Conservation (phyloP, 768 basidiomycete species). For the Termitomyces sp. region DNA sequence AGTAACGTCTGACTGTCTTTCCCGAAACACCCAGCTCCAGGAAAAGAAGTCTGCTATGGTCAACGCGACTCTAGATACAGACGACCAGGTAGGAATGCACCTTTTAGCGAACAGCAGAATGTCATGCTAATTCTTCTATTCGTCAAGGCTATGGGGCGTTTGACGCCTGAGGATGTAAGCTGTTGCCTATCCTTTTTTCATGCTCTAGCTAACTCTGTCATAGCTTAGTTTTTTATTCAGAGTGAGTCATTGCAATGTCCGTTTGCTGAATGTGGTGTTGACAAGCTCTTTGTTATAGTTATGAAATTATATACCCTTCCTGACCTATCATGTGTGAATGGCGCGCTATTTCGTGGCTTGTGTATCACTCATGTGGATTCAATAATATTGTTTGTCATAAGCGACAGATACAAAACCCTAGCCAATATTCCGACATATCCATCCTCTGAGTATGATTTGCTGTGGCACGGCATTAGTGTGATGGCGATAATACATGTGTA, state of each 20-base stretch:
- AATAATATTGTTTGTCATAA: neutral
- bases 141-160: conserved; percentile 78
- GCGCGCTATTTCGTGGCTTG: neutral
- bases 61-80: conserved; percentile 77
- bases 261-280: neutral
- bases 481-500: too few relatives aligned
- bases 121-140: conserved; percentile 9
- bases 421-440: too few relatives aligned
- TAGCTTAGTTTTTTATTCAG: conserved; percentile 58
- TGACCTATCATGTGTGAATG: neutral
- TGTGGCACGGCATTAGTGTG: too few relatives aligned
- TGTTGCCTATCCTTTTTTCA: neutral
- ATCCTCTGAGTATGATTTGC: too few relatives aligned
- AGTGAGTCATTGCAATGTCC: conserved; percentile 23
- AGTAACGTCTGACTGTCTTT: neutral
- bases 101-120: neutral
- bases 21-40: conserved; percentile 51
- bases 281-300: neutral
- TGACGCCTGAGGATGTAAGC: conserved; percentile 81
- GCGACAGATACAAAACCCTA: too few relatives aligned
- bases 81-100: conserved; percentile 57
- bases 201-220: conserved; percentile 7
- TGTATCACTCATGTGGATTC: neutral
- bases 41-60: conserved; percentile 98
- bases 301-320: neutral